phyloP scores from a whole-genome alignment of 495 filamentous ascomycete species.

The Antarctomyces pellizariae region DNA sequence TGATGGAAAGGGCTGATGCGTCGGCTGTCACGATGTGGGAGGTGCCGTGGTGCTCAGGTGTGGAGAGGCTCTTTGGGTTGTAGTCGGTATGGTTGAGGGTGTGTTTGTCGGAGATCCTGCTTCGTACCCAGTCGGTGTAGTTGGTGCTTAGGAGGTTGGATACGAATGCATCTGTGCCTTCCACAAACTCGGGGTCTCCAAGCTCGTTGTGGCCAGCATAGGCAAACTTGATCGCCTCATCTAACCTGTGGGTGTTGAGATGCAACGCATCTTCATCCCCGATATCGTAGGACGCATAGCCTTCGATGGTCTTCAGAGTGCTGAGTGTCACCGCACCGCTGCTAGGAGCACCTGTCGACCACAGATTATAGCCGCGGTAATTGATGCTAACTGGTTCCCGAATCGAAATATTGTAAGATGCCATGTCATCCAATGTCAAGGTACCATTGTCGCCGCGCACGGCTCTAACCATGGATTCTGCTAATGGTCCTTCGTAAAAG shows the following conservation, averaged over 20 bases:
- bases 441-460: slow-evolving; percentile 44
- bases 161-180: slow-evolving; percentile 37
- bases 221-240: slow-evolving; percentile 71
- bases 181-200: slow-evolving; percentile 56
- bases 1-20: slow-evolving; percentile 40
- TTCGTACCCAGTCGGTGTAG: slow-evolving; percentile 31
- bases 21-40: slow-evolving; percentile 55
- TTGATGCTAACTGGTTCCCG: slow-evolving; percentile 37
- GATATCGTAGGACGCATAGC: slow-evolving; percentile 29
- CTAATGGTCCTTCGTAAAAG: slow-evolving; percentile 46
- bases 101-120: slow-evolving; percentile 40
- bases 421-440: slow-evolving; percentile 61
- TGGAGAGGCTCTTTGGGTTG: slow-evolving; percentile 36
- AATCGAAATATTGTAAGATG: slow-evolving; percentile 38
- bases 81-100: slow-evolving; percentile 52
- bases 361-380: slow-evolving; percentile 48
- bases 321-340: slow-evolving; percentile 49
- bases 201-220: slow-evolving; percentile 49
- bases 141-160: slow-evolving; percentile 35
- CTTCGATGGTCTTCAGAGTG: slow-evolving; percentile 55
- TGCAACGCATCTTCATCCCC: slow-evolving; percentile 18
- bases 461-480: slow-evolving; percentile 46
- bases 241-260: slow-evolving; percentile 51
- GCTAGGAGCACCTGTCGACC: slow-evolving; percentile 43
- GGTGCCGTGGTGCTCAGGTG: slow-evolving; percentile 44